phyloP scores from a whole-genome alignment of 805 yeast genomes.

The Cyberlindnera suaveolens region DNA sequence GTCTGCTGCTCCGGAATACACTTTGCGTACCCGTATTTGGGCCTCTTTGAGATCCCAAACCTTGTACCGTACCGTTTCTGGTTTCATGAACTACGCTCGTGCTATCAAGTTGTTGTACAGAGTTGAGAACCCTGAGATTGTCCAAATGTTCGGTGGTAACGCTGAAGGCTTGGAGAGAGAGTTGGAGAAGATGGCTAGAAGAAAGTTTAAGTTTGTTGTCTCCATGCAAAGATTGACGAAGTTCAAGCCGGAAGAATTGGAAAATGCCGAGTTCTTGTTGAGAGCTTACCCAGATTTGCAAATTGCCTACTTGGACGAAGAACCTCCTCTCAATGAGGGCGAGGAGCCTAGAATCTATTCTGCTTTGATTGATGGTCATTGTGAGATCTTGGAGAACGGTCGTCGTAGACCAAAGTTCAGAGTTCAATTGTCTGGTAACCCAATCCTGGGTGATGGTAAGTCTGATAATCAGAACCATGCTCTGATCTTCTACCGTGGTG shows the following conservation, averaged over 20 bases:
- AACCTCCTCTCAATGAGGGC: slow-evolving; percentile 66
- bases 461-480: slow-evolving; percentile 85
- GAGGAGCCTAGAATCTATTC: slow-evolving; percentile 70
- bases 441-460: slow-evolving; percentile 84
- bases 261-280: slow-evolving; percentile 73
- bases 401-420: slow-evolving; percentile 72
- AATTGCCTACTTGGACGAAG: slow-evolving; percentile 93
- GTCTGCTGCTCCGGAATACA: slow-evolving; percentile 95
- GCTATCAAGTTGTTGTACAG: slow-evolving; percentile 90
- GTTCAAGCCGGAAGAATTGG: slow-evolving; percentile 68
- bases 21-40: slow-evolving; percentile 96
- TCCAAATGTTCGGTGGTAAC: slow-evolving; percentile 97
- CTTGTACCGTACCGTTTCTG: slow-evolving; percentile 92
- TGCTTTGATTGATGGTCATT: slow-evolving; percentile 75
- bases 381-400: slow-evolving; percentile 66
- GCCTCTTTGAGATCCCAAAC: slow-evolving; percentile 97
- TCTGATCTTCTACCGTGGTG: slow-evolving; percentile 75
- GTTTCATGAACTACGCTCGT: slow-evolving; percentile 97
- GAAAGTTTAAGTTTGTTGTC: slow-evolving; percentile 76
- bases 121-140: slow-evolving; percentile 92
- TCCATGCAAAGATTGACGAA: slow-evolving; percentile 81
- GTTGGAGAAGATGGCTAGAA: slow-evolving; percentile 81
- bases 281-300: slow-evolving; percentile 82
- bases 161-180: slow-evolving; percentile 95
- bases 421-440: slow-evolving; percentile 76